A percentile compares a stretch with the other conserved stretches of the same genome.
phyloP scores from a whole-genome alignment of 2,329 filamentous ascomycete species.

The Ascochyta viciae-villosae region DNA sequence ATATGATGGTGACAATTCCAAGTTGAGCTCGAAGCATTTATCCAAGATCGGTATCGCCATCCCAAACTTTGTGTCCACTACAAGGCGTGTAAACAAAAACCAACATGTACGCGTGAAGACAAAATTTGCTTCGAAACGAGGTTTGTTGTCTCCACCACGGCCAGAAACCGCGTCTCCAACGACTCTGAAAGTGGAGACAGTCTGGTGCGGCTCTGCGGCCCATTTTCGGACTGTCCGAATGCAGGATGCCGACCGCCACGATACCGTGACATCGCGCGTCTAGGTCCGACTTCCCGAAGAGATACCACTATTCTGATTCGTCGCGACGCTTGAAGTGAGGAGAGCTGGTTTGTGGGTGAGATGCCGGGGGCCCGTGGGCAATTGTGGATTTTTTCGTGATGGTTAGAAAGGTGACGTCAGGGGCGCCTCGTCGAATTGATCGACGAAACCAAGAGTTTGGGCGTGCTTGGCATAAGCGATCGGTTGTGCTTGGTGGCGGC shows the following conservation, averaged over 20 bases:
- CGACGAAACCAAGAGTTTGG: constrained; percentile 11
- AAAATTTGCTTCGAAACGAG: background rate
- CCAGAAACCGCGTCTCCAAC: background rate
- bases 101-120: background rate
- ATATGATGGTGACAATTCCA: background rate
- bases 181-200: constrained; percentile 1
- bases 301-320: background rate
- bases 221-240: constrained; percentile 1
- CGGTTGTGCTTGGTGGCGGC: constrained; percentile 11
- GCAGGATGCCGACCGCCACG: background rate
- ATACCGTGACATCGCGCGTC: constrained; percentile 3
- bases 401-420: constrained; percentile 8
- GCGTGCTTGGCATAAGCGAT: constrained; percentile 17
- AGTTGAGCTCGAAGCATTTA: background rate
- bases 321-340: background rate
- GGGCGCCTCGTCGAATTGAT: constrained; percentile 1
- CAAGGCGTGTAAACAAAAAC: background rate
- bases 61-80: background rate
- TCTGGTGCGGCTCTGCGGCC: constrained; percentile 11
- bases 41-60: background rate
- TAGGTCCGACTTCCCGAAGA: background rate
- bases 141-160: background rate
- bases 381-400: background rate
- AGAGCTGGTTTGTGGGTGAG: constrained; percentile 7
- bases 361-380: constrained; percentile 17